phyloP scores from a whole-genome alignment of 345 rosid species.

The Eucalyptus tenuipes region DNA sequence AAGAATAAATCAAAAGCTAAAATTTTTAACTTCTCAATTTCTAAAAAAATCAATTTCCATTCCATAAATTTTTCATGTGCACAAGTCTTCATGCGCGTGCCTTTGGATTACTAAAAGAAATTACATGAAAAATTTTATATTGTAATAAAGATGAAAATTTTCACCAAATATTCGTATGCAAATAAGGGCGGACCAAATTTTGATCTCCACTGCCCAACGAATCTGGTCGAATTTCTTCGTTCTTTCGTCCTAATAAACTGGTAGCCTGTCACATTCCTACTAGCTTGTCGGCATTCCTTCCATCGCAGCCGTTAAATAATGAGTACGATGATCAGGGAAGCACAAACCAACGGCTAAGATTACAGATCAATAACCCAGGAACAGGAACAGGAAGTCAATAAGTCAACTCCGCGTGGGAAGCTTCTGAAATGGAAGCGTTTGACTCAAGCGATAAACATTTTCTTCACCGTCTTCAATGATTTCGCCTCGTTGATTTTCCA shows the following conservation, averaged over 20 bases:
- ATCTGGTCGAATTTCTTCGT: accelerated
- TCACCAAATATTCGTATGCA: too few relatives aligned
- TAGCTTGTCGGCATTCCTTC: background rate
- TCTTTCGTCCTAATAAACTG: too few relatives aligned
- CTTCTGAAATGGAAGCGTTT: background rate
- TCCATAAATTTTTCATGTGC: too few relatives aligned
- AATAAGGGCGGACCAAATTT: too few relatives aligned
- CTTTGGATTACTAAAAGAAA: background rate
- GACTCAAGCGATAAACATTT: background rate
- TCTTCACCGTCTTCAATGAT: background rate
- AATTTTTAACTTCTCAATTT: too few relatives aligned
- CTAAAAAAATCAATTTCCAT: too few relatives aligned
- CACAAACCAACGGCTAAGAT: background rate
- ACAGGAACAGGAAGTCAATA: background rate
- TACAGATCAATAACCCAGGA: background rate
- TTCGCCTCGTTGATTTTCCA: background rate
- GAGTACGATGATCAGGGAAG: background rate
- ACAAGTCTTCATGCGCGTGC: accelerated
- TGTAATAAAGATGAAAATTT: background rate
- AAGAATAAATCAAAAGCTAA: too few relatives aligned
- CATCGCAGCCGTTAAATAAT: background rate
- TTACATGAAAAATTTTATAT: background rate
- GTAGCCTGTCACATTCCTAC: too few relatives aligned
- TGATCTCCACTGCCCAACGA: background rate
- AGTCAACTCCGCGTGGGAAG: background rate